A percentile compares a stretch with the other conserved stretches of the same genome.
Evolutionary conservation across 192 early-diverging fungal genomes (phyloP).

Genomic region (Podila clonocystis): DNA sequence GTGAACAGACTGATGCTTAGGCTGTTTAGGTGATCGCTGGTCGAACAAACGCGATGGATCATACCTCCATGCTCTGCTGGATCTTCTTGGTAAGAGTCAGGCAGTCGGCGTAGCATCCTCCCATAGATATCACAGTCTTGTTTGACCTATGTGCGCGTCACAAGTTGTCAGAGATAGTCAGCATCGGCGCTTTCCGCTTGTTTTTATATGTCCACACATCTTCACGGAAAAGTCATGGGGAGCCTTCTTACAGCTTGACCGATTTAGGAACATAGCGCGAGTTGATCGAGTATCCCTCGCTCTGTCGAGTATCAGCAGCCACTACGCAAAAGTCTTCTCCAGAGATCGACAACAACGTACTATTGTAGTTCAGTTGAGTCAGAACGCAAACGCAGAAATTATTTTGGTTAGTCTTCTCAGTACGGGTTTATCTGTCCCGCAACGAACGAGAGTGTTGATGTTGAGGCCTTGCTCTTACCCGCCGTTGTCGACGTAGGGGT

Average conservation of each 20-base stretch:
- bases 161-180: not conserved
- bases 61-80: constrained; percentile 88
- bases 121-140: constrained; percentile 83
- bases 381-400: not conserved
- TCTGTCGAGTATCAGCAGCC: constrained; percentile 96
- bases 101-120: constrained; percentile 91
- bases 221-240: not conserved
- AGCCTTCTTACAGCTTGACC: constrained; percentile 70
- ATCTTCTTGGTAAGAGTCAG: constrained; percentile 84
- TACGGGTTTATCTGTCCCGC: not conserved
- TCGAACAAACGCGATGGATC: not conserved
- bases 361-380: constrained; percentile 7
- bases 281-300: constrained; percentile 95
- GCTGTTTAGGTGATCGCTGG: too few species aligned
- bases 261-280: constrained; percentile 93
- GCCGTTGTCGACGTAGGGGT: constrained; percentile 92
- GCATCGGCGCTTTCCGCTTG: too few species aligned
- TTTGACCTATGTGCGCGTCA: constrained; percentile 65
- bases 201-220: too few species aligned
- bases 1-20: too few species aligned
- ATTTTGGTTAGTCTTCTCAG: not conserved
- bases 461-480: constrained; percentile 53
- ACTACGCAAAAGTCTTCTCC: constrained; percentile 94
- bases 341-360: constrained; percentile 84
- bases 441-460: not conserved